Evolutionary conservation across 2,329 filamentous ascomycete species (phyloP).

Genomic region (Periconia digitata): DNA sequence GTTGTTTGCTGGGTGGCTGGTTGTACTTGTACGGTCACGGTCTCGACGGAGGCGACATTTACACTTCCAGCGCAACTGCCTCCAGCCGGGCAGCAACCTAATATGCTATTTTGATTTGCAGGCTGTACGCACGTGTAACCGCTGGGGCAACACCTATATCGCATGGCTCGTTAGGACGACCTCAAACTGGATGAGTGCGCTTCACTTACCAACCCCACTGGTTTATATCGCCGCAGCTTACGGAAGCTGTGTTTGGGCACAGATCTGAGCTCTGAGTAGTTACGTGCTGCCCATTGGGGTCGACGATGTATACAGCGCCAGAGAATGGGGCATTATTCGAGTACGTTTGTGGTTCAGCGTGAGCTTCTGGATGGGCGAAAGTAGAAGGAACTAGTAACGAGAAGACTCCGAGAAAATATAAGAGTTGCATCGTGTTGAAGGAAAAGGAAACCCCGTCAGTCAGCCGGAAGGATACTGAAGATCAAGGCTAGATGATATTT

Average conservation of each 20-base stretch:
- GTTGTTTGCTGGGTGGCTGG: constrained; percentile 30
- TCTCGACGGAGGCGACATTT: constrained; percentile 35
- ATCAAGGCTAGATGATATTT: too few species aligned
- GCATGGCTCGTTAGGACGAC: background rate
- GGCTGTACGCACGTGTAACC: constrained; percentile 37
- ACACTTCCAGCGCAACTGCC: constrained; percentile 36
- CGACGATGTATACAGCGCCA: constrained; percentile 43
- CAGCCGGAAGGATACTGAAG: too few species aligned
- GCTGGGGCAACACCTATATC: constrained; percentile 41
- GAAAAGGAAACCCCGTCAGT: too few species aligned
- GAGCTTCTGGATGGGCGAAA: constrained; percentile 19
- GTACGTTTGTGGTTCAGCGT: constrained; percentile 27
- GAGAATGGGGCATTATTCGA: constrained; percentile 44
- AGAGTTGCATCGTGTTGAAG: constrained; percentile 19
- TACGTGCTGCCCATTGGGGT: constrained; percentile 34
- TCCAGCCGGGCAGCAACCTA: constrained; percentile 43
- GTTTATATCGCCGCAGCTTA: constrained; percentile 47
- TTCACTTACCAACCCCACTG: constrained; percentile 46
- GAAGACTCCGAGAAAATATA: constrained; percentile 10
- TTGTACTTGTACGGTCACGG: constrained; percentile 36
- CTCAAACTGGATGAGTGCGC: background rate
- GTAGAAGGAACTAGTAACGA: constrained; percentile 14
- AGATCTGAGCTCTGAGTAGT: constrained; percentile 35
- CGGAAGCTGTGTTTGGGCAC: constrained; percentile 38
- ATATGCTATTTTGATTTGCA: constrained; percentile 33